Evolutionary conservation across 1,284 basidiomycete species (phyloP).

Genomic region (Papiliotrema terrestris): DNA sequence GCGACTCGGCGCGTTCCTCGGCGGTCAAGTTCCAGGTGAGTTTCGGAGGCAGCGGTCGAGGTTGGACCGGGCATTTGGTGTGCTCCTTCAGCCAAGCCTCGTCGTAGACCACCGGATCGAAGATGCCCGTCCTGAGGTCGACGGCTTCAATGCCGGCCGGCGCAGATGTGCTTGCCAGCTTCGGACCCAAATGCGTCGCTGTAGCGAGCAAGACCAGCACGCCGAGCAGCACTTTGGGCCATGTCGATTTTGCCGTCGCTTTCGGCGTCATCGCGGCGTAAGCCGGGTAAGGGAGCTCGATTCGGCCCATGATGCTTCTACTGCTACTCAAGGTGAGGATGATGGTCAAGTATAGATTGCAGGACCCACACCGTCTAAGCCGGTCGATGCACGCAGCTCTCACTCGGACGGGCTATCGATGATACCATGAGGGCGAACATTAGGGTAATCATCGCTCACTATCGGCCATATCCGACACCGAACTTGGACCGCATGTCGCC

Average conservation of each 20-base stretch:
- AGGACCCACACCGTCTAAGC: too few species aligned
- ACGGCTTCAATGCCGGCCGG: background rate
- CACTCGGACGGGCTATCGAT: too few species aligned
- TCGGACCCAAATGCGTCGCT: slow-evolving; percentile 11
- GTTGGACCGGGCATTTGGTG: slow-evolving; percentile 38
- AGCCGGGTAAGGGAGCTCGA: too few species aligned
- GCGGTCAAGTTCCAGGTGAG: slow-evolving; percentile 30
- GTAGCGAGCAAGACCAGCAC: slow-evolving; percentile 14
- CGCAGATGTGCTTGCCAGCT: background rate
- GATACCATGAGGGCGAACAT: too few species aligned
- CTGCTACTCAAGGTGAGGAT: too few species aligned
- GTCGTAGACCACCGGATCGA: slow-evolving; percentile 1
- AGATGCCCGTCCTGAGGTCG: background rate
- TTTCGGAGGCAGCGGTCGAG: slow-evolving; percentile 30
- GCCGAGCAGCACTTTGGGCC: slow-evolving; percentile 7
- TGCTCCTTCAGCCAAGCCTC: slow-evolving; percentile 7
- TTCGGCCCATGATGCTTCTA: too few species aligned
- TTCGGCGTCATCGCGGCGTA: too few species aligned
- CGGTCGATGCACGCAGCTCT: too few species aligned
- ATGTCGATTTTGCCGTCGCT: background rate
- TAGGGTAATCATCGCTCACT: too few species aligned
- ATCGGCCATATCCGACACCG: too few species aligned
- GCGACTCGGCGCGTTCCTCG: slow-evolving; percentile 24
- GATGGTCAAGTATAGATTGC: too few species aligned
- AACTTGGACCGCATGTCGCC: too few species aligned